Evolutionary conservation across 306 rosid species (phyloP), one percentile per base, ranked within the genome.

Genomic region (Begonia loranthoides): DNA sequence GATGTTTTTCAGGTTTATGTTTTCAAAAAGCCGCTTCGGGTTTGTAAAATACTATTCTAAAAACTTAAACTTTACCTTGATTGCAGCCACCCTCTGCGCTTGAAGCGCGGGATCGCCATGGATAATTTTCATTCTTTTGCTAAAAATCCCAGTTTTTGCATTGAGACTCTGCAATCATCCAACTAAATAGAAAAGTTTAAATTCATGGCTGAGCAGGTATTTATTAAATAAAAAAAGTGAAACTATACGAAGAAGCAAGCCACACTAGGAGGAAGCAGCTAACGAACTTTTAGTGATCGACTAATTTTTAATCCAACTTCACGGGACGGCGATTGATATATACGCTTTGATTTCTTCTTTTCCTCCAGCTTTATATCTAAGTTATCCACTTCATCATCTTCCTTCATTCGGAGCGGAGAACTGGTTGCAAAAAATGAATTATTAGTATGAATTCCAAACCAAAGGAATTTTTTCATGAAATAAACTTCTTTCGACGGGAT

Each of bases 111-210:
- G 97, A 73, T 89, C 77, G 40, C 77, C 75, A 70, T 89, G 97
- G 61, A 89, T 89, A 53, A 89, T 89, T 89, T 73, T 89, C 97
- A 89, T 89, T 60, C 94, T 78, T 71, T 89, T 89, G 72, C 97
- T 89, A 77, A 89, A 85, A 17, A 89, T 69, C 73, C 97, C 97
- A 34, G 95, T 89, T 76, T 79, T 89, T 49, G 84, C 95, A 82
- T 89, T 89, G 69, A 89, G 87, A 82, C 84, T 85, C 97, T 89
- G 97, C 78, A 80, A 82, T 49, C 80, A 82, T 73, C 73, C 76
- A 84, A 75, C 97, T 85, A 89, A 75, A 82, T 67, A 63, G 61
- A 75, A 63, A 77, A 65, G 70, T 64, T 80, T 77, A 79, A 76
- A 75, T 60, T 67, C 69, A 67, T 63, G 74, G 45, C 47, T 24